Conservation (phyloP, 2,329 filamentous ascomycete genomes). For the Bipolaris sorokiniana region DNA sequence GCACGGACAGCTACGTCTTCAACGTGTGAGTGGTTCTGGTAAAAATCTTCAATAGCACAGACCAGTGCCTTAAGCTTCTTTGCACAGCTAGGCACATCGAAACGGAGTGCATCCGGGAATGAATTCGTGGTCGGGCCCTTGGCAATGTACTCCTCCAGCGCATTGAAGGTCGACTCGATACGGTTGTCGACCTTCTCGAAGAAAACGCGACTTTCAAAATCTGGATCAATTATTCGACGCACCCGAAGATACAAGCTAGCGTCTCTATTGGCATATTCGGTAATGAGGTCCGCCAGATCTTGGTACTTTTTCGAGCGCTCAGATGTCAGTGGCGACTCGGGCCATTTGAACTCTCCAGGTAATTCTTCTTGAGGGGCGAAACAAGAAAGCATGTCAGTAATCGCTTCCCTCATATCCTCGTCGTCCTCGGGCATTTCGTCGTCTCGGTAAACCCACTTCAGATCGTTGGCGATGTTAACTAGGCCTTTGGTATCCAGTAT, state of each 20-base stretch:
- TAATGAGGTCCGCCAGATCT: slow-evolving; percentile 39
- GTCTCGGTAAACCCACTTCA: slow-evolving; percentile 43
- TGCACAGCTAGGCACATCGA: slow-evolving; percentile 41
- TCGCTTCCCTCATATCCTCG: slow-evolving; percentile 40
- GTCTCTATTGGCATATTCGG: slow-evolving; percentile 36
- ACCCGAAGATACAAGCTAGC: slow-evolving; percentile 36
- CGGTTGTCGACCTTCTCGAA: slow-evolving; percentile 45
- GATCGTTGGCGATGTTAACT: slow-evolving; percentile 34
- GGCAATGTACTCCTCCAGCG: slow-evolving; percentile 40
- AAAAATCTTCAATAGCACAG: slow-evolving; percentile 37
- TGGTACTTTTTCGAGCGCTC: slow-evolving; percentile 42
- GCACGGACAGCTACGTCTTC: slow-evolving; percentile 34
- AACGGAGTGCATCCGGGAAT: slow-evolving; percentile 27
- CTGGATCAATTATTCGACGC: slow-evolving; percentile 37
- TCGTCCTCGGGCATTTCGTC: slow-evolving; percentile 33
- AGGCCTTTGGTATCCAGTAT: slow-evolving; percentile 37
- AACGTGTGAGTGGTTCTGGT: slow-evolving; percentile 30
- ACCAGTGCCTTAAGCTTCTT: slow-evolving; percentile 37
- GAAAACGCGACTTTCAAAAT: slow-evolving; percentile 44
- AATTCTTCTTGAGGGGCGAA: slow-evolving; percentile 46
- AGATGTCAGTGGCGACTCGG: slow-evolving; percentile 33
- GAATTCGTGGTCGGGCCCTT: slow-evolving; percentile 35
- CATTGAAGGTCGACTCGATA: slow-evolving; percentile 36
- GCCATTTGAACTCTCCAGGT: slow-evolving; percentile 42
- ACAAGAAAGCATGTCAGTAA: slow-evolving; percentile 46